Base-by-base conservation (phyloP, 2,329 filamentous ascomycete species). In the Diaporthe sp. region DNA sequence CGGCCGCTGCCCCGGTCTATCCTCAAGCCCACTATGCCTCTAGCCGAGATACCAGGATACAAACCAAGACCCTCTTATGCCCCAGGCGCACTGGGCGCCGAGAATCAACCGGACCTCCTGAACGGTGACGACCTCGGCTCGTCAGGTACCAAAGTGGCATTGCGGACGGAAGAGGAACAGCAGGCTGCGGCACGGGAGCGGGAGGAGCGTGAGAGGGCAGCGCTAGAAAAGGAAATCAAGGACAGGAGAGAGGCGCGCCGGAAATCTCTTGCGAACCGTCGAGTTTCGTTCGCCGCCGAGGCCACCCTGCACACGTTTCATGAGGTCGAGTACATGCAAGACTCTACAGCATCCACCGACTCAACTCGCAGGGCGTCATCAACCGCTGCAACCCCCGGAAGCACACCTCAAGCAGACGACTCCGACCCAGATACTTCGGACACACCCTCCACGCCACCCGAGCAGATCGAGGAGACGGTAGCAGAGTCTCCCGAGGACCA, bases 251-350 rank as follows among this genome's bases (percentile, higher is more conserved):
- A 97, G 82, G 96, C 95, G 58, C 92, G 97, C 76, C 91, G 97
- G 78, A 98, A 98, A 82, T 98, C 96, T 25, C 89, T 98, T 73
- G 95, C 96, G 63, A 97, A 97, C 82, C 92, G 97, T 80, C 92
- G 97, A 80, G 97, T 99, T 44, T 98, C 96, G 0, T 99, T 99
- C 83, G 97, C 97, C 6, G 97, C 97, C 1, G 97, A 99, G 84
- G 97, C 97, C 17, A 99, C 97, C 4, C 88, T 99, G 47, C 97
- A 99, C 82, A 99, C 97, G 0, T 98, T 97, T 89, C 96, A 98
- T 80, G 96, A 97, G 72, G 91, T 98, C 58, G 96, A 98, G 80
- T 94, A 96, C 76, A 89, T 92, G 81, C 95, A 96, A 80, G 96
- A 98, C 81, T 94, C 94, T 27, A 97, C 95, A 1, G 94, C 93